Evolutionary conservation across 441 rosid genomes (phyloP).

Genomic region (Syzygium syzygioides): DNA sequence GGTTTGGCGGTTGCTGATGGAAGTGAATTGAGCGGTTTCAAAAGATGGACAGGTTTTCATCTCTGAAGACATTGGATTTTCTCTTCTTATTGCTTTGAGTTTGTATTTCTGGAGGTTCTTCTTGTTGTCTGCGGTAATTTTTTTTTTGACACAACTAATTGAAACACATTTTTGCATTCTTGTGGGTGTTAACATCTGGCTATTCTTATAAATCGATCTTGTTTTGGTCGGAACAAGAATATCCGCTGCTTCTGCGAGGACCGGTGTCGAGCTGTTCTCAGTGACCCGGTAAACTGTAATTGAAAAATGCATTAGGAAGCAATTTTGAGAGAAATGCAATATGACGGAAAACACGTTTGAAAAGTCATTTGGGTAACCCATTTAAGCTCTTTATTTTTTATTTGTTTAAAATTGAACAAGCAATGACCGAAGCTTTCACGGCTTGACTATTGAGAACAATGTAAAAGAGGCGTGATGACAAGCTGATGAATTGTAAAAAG

Average conservation of each 20-base stretch:
- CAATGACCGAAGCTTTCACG: not conserved
- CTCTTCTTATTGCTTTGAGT: not conserved
- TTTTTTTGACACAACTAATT: not conserved
- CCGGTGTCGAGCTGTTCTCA: not conserved
- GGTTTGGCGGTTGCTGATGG: slow-evolving; percentile 37
- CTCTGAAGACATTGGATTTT: not conserved
- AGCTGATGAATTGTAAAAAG: not conserved
- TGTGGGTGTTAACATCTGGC: not conserved
- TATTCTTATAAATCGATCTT: not conserved
- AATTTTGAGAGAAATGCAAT: not conserved
- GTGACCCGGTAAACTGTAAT: not conserved
- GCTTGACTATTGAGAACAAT: not conserved
- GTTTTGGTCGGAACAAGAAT: not conserved
- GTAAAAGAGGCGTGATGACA: not conserved
- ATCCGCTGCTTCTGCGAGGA: not conserved
- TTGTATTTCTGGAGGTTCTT: not conserved
- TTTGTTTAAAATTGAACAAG: not conserved
- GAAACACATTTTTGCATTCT: not conserved
- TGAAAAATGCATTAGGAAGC: not conserved
- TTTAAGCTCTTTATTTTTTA: not conserved
- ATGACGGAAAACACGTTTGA: not conserved
- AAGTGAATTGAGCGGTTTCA: slow-evolving; percentile 15
- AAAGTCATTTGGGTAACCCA: not conserved
- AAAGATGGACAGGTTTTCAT: slow-evolving; percentile 28
- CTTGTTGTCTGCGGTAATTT: not conserved